Evolutionary conservation across 75 land plant genomes (phyloP), one percentile per base, ranked within the genome.

Genomic region (Cryptomeria japonica): DNA sequence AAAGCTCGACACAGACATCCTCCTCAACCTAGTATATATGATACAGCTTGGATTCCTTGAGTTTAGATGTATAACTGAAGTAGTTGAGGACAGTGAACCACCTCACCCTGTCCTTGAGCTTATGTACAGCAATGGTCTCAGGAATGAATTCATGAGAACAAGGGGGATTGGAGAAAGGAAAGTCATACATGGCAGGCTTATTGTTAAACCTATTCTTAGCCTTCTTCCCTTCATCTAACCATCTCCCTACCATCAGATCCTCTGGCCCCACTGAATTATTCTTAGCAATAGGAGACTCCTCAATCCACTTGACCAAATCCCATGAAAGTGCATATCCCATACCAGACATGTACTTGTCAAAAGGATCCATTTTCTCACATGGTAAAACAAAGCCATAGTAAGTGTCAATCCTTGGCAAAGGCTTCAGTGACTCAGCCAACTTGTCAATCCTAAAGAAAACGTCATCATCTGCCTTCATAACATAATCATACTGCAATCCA

Each of bases 401-500:
- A 14, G 55, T 51, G 55, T 51, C 55, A 13, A 1, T 51, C 55
- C 55, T 51, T 14, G 55, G 55, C 55, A 51, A 51, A 51, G 55
- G 55, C 55, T 51, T 51, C 2, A 51, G 86, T 96, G 97, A 92
- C 1, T 88, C 85, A 44, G 89, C 94, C 47, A 97, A 87, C 5
- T 86, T 92, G 3, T 89, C 89, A 16, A 95, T 37, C 49, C 96
- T 77, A 25, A 95, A 85, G 70, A 90, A 96, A 9, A 88, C 86
- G 83, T 96, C 98, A 83, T 96, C 98, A 90, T 96, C 98, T 36
- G 87, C 90, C 85, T 97, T 97, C 94, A 97, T 93, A 36, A 97
- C 97, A 68, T 96, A 97, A 80, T 96, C 94, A 72, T 96, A 96
- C 19, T 90, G 92, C 44, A 91, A 88, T 25, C 83, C 87, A 19